A percentile compares a stretch with the other conserved stretches of the same genome.
These are phyloP conservation scores for Scolecobasidium constrictum DNA, from an alignment of 2,329 filamentous ascomycete genomes.

Conservation along the genomic window DNA sequence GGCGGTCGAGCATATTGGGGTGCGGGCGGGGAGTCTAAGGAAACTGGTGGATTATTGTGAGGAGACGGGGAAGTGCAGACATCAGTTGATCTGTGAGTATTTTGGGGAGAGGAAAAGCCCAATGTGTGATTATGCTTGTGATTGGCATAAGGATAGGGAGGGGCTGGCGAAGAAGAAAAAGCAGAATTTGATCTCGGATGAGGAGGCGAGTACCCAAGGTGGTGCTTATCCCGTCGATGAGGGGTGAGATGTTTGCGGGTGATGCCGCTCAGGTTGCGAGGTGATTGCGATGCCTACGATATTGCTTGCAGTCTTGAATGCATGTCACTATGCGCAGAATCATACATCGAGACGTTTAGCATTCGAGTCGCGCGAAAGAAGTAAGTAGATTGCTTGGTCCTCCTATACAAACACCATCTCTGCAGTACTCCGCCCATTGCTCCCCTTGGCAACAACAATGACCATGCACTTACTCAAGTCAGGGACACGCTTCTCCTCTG, in stretches of 20 bases:
- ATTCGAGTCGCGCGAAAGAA: too few species aligned
- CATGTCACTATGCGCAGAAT: too few species aligned
- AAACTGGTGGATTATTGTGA: slow-evolving; percentile 74
- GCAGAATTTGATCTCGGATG: slow-evolving; percentile 33
- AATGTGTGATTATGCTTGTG: slow-evolving; percentile 36
- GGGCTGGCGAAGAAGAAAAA: slow-evolving; percentile 32
- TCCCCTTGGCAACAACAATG: neutral
- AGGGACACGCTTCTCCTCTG: neutral
- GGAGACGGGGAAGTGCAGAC: slow-evolving; percentile 59
- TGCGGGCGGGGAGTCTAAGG: slow-evolving; percentile 33
- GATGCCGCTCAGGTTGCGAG: too few species aligned
- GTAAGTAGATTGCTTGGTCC: too few species aligned
- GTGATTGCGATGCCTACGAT: too few species aligned
- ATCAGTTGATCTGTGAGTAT: slow-evolving; percentile 63
- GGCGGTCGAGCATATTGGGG: slow-evolving; percentile 25
- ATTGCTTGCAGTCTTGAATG: too few species aligned
- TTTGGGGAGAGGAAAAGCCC: slow-evolving; percentile 53
- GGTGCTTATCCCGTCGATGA: slow-evolving; percentile 5
- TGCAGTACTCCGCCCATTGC: neutral
- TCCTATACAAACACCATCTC: slow-evolving; percentile 1
- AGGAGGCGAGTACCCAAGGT: slow-evolving; percentile 23
- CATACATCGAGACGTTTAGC: too few species aligned
- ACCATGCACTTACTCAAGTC: neutral
- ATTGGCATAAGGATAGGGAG: slow-evolving; percentile 33
- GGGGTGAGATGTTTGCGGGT: too few species aligned